Percentiles rank a stretch among this genome's conserved stretches.
Evolutionary conservation across 2,329 filamentous ascomycete genomes (phyloP).

Genomic region (Periglandula ipomoeae): DNA sequence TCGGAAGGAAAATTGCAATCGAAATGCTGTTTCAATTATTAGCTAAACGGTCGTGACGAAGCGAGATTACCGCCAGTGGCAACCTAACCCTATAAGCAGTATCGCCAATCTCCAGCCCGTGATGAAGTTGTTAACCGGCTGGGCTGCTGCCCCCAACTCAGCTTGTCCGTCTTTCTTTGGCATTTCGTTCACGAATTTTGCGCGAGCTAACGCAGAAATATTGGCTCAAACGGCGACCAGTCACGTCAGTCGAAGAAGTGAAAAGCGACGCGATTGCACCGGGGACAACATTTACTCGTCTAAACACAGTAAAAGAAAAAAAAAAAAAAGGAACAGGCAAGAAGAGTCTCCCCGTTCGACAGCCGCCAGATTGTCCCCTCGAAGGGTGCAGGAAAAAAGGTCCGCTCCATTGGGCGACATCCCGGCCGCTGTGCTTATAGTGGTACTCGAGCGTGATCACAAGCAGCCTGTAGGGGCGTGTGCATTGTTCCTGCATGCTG

Average conservation of each 20-base stretch:
- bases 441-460: background rate
- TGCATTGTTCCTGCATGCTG: background rate
- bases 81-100: background rate
- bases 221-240: too few species aligned
- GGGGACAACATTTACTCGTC: too few species aligned
- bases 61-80: background rate
- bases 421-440: too few species aligned
- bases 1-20: background rate
- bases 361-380: too few species aligned
- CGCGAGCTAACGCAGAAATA: too few species aligned
- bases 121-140: background rate
- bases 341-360: too few species aligned
- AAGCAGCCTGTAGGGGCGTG: background rate
- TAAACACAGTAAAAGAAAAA: too few species aligned
- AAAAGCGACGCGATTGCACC: too few species aligned
- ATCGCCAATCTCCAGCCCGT: background rate
- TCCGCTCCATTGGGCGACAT: too few species aligned
- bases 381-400: too few species aligned
- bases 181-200: background rate
- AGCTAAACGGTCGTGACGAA: background rate
- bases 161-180: background rate
- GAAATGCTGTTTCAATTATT: background rate
- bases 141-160: background rate
- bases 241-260: too few species aligned
- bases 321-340: too few species aligned